Evolutionary conservation across 805 yeast genomes (phyloP), one percentile per base, ranked within the genome.

Genomic region (Isabelozyma rhagii): DNA sequence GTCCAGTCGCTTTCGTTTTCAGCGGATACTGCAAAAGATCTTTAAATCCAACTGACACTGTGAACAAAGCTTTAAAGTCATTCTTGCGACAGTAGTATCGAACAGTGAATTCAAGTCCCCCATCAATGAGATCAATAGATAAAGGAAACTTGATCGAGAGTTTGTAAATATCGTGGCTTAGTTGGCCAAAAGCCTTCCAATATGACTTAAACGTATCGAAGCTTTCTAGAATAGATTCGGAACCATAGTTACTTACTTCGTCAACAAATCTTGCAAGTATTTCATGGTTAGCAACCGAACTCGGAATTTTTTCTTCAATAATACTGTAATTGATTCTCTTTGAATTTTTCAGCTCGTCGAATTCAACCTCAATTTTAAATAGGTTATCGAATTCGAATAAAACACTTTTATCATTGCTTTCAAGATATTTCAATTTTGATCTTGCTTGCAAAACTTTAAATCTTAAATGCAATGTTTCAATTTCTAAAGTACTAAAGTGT

Each of bases 151-250:
- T 57, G 29, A 69, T 47, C 1, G 68, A 57, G 2, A 71, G 52
- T 45, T 58, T 62, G 55, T 59, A 64, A 17, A 74, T 55, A 42
- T 69, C 72, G 8, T 44, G 38, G 50, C 72, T 77, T 8, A 66
- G 52, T 18, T 44, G 39, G 39, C 48, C 50, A 9, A 63, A 49
- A 27, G 41, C 46, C 27, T 55, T 58, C 67, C 62, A 66, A 14
- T 50, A 44, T 21, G 41, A 47, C 28, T 53, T 53, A 43, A 64
- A 57, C 4, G 45, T 41, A 10, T 59, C 48, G 36, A 57, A 56
- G 39, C 57, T 56, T n/a, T 60, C 58, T 21, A 65, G 44, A 9
- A 55, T 45, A 9, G 46, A 29, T 6, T 15, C 14, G 17, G 45
- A 17, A 29, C 40, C 44, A 3, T 14, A 21, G 8, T 15, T 39